A percentile compares a stretch with the other conserved stretches of the same genome.
Conservation (phyloP, 148 eudicot genomes). For the Camellia granthamiana region DNA sequence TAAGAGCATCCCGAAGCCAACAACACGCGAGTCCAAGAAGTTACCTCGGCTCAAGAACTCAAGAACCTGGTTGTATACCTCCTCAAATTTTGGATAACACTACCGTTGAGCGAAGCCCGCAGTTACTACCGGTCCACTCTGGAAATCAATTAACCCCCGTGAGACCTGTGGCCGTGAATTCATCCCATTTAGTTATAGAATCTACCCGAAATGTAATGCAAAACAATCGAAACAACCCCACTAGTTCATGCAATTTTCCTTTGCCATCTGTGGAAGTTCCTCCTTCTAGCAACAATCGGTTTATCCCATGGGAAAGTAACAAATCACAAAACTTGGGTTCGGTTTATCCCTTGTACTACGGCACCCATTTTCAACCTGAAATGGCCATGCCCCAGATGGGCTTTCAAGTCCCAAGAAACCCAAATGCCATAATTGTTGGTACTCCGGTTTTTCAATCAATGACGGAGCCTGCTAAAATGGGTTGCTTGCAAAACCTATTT, state of each 20-base stretch:
- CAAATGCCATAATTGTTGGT: conserved; percentile 60
- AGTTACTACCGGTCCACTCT: conserved; percentile 30
- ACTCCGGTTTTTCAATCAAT: conserved; percentile 56
- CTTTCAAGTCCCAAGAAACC: conserved; percentile 31
- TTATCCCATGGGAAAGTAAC: conserved; percentile 31
- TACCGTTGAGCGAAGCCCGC: conserved; percentile 29
- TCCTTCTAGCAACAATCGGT: conserved; percentile 18
- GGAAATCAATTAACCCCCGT: conserved; percentile 30
- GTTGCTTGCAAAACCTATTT: conserved; percentile 38
- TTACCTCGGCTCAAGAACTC: conserved; percentile 64
- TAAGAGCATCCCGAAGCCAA: conserved; percentile 86
- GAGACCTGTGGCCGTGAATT: conserved; percentile 32
- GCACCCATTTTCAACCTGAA: conserved; percentile 35
- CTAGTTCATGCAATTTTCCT: conserved; percentile 25
- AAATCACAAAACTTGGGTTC: conserved; percentile 31
- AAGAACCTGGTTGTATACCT: conserved; percentile 35
- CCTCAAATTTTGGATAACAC: conserved; percentile 24
- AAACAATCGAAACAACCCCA: conserved; percentile 16
- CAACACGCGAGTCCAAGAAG: conserved; percentile 62
- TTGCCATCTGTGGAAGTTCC: conserved; percentile 28
- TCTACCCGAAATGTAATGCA: conserved; percentile 29
- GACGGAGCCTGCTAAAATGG: conserved; percentile 34
- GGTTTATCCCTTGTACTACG: conserved; percentile 74
- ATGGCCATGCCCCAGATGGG: conserved; percentile 34
- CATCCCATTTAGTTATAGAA: conserved; percentile 25